phyloP scores from a whole-genome alignment of 352 stramenopile genomes.

The Phytophthora foliorum region DNA sequence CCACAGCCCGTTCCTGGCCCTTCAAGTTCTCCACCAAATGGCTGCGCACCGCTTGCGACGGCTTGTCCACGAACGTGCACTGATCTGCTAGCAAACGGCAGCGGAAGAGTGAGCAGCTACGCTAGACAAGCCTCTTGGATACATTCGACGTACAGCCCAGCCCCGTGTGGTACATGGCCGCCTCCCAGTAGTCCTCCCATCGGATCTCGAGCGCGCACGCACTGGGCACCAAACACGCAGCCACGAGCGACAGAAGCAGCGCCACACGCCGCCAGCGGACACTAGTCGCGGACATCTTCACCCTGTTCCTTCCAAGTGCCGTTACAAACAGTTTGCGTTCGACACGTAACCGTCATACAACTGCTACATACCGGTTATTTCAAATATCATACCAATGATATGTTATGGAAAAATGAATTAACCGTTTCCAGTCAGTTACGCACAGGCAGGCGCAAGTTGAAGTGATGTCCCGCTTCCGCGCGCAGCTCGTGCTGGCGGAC shows the following conservation, averaged over 20 bases:
- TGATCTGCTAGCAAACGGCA: constrained; percentile 52
- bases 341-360: neutral
- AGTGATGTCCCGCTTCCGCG: constrained; percentile 39
- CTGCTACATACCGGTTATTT: constrained; percentile 1
- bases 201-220: constrained; percentile 20
- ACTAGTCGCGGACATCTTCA: neutral
- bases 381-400: too few species aligned
- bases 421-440: too few species aligned
- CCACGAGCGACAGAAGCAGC: constrained; percentile 30
- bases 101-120: constrained; percentile 11
- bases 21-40: constrained; percentile 70
- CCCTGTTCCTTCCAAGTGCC: neutral
- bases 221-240: constrained; percentile 7
- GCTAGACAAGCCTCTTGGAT: constrained; percentile 1
- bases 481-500: constrained; percentile 46
- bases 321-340: neutral
- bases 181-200: constrained; percentile 55
- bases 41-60: constrained; percentile 59
- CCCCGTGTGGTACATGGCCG: constrained; percentile 55
- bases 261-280: constrained; percentile 7
- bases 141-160: constrained; percentile 54
- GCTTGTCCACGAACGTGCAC: constrained; percentile 78
- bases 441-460: too few species aligned
- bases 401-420: too few species aligned
- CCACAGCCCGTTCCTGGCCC: constrained; percentile 70